Evolutionary conservation across 2,329 filamentous ascomycete species (phyloP).

Genomic region (Emmonsiellopsis sp.): DNA sequence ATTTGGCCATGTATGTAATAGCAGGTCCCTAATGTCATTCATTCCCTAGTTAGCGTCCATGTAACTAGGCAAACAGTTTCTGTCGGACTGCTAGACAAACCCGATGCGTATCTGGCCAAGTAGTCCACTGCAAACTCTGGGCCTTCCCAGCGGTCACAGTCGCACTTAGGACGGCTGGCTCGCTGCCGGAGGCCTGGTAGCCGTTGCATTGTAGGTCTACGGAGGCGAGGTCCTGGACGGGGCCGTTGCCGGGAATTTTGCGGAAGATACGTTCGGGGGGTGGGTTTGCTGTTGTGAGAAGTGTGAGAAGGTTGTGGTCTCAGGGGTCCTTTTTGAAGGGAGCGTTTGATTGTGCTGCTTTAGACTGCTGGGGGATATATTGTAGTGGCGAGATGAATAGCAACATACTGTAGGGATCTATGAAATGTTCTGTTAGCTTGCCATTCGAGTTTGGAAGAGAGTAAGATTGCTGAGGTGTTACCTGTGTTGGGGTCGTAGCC

Average conservation of each 20-base stretch:
- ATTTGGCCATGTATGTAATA: conserved; percentile 53
- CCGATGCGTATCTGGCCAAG: conserved; percentile 34
- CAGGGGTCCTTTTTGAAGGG: no score
- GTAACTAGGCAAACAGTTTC: neutral
- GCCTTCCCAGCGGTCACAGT: conserved; percentile 45
- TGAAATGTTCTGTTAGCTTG: conserved; percentile 7
- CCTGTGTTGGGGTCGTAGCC: conserved; percentile 19
- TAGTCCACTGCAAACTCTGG: conserved; percentile 48
- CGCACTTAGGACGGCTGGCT: conserved; percentile 47
- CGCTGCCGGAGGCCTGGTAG: conserved; percentile 32
- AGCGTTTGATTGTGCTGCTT: conserved; percentile 28
- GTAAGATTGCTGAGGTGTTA: neutral
- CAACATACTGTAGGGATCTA: conserved; percentile 15
- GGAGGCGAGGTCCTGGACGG: conserved; percentile 44
- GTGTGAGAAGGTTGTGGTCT: conserved; percentile 18
- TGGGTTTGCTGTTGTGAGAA: conserved; percentile 25
- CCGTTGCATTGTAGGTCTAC: conserved; percentile 49
- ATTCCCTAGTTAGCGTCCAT: neutral
- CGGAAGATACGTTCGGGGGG: conserved; percentile 47
- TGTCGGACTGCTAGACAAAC: conserved; percentile 4
- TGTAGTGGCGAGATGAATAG: neutral
- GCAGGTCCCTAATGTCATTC: conserved; percentile 34
- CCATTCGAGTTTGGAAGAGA: conserved; percentile 14
- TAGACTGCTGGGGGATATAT: conserved; percentile 13
- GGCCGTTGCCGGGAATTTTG: conserved; percentile 49